These are phyloP conservation scores for Hypoxylon sp. DNA, from an alignment of 2,329 filamentous ascomycete species.

Conservation along the genomic window DNA sequence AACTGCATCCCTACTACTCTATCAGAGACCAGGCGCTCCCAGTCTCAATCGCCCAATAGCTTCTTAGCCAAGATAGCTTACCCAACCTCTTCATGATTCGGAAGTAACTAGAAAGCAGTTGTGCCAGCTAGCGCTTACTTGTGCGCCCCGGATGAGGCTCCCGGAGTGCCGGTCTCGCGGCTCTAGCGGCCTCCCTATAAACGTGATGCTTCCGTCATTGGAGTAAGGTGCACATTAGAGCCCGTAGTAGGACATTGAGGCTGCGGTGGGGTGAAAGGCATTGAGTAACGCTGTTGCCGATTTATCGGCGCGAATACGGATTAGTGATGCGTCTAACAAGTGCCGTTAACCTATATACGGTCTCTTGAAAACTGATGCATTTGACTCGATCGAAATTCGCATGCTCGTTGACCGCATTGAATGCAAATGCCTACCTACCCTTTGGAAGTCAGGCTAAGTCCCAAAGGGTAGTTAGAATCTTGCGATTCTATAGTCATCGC, in stretches of 20 bases:
- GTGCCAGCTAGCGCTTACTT: not conserved
- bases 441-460: too few species aligned
- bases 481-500: not conserved
- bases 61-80: not conserved
- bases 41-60: not conserved
- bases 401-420: not conserved
- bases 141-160: too few species aligned
- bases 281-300: too few species aligned
- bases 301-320: too few species aligned
- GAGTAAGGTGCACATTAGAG: too few species aligned
- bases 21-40: not conserved
- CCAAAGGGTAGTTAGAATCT: too few species aligned
- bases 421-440: not conserved
- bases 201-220: not conserved
- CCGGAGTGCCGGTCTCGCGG: not conserved
- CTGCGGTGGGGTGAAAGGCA: too few species aligned
- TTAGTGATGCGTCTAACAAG: too few species aligned
- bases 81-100: not conserved
- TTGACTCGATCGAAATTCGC: not conserved
- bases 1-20: not conserved
- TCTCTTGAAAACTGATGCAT: not conserved
- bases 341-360: too few species aligned
- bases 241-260: too few species aligned
- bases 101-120: not conserved
- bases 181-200: not conserved